These are phyloP conservation scores for Malus orientalis DNA, from an alignment of 306 rosid genomes.

Conservation along the genomic window DNA sequence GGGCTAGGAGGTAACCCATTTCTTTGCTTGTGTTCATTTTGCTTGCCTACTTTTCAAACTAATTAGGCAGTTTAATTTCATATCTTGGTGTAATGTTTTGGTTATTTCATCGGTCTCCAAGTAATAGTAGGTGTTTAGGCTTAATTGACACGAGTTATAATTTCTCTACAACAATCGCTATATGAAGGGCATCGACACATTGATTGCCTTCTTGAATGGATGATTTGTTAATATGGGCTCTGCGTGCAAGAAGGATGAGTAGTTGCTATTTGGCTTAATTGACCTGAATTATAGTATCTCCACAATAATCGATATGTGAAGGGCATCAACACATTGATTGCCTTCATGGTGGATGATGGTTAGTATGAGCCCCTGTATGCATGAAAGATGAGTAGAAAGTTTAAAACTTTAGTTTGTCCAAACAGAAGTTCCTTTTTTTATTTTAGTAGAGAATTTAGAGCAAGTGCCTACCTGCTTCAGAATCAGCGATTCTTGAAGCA, in stretches of 20 bases:
- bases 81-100: not conserved
- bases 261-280: not conserved
- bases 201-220: not conserved
- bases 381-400: not conserved
- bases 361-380: not conserved
- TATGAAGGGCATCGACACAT: not conserved
- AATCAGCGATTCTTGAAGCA: not conserved
- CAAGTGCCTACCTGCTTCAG: not conserved
- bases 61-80: not conserved
- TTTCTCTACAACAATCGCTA: not conserved
- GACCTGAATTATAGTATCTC: not conserved
- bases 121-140: not conserved
- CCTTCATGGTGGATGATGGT: not conserved
- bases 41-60: not conserved
- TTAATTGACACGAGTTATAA: not conserved
- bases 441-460: not conserved
- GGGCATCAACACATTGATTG: not conserved
- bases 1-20: constrained; percentile 42
- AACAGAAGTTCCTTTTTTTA: not conserved
- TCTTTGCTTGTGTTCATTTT: not conserved
- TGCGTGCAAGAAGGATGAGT: not conserved
- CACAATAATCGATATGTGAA: not conserved
- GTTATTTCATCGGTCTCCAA: not conserved
- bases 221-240: not conserved
- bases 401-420: not conserved